Base-by-base conservation (phyloP, 2,329 filamentous ascomycete species). In the Davidsoniella virescens region DNA sequence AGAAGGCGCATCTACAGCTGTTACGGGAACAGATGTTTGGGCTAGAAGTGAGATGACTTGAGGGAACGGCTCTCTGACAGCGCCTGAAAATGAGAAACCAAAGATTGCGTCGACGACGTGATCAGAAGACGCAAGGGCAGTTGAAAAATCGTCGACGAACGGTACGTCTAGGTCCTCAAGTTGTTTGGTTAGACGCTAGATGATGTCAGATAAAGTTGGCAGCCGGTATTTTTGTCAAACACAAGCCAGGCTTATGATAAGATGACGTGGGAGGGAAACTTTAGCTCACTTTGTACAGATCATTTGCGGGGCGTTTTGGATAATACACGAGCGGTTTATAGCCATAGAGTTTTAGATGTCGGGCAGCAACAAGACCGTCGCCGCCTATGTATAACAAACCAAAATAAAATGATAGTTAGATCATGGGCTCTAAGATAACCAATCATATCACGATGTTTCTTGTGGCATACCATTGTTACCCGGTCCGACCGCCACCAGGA, bases 81-180 rank as follows among this genome's bases (percentile, higher is more conserved):
- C 82, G 5, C 88, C 90, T 1, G 80, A 82, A 67, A 98, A 98
- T 54, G 84, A 92, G 68, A 98, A 98, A 6, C 86, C 87, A 61
- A 98, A 98, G 55, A 98, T 86, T 8, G 92, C 87, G 64, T 98
- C 92, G 52, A 98, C 70, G 49, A 98, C 67, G 57, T 94, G 84
- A 61, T 95, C 83, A 2, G 83, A 74, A 49, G 77, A 70, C 43
- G 70, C 65, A 5, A 94, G 63, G 4, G 84, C 81, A 4, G 67
- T 58, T 2, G 71, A 62, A 58, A 96, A 94, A 63, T 95, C 85
- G 14, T 85, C 74, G 14, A 82, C 81, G 63, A 96, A 94, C 1
- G 85, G 84, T 25, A 98, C 71, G 9, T 81, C 72, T 50, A 96
- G 78, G 60, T 90, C 82, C 59, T 82, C 76, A 6, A 96, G 77